Percentiles rank a stretch among this genome's conserved stretches.
phyloP scores from a whole-genome alignment of 257 asterid genomes.

The Orobanche coerulescens region DNA sequence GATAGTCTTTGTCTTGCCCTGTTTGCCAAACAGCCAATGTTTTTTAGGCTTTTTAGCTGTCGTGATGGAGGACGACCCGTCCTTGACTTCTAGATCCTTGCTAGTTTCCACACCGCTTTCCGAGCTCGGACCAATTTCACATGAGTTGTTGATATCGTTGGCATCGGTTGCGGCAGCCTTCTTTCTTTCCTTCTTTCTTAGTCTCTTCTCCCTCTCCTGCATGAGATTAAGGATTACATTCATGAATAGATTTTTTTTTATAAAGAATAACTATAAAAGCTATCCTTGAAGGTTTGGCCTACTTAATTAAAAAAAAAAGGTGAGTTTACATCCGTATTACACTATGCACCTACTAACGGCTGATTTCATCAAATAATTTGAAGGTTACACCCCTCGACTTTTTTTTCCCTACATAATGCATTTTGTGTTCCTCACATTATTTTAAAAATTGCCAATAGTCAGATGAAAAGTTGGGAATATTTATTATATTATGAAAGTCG shows the following conservation, averaged over 20 bases:
- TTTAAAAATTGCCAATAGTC: neutral
- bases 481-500: neutral
- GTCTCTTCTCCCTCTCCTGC: slow-evolving; percentile 86
- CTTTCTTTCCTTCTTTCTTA: slow-evolving; percentile 82
- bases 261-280: neutral
- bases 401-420: no score
- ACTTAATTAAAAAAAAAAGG: neutral
- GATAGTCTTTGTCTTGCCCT: slow-evolving; percentile 48
- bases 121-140: slow-evolving; percentile 36
- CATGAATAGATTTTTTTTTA: neutral
- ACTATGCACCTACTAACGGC: no score
- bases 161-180: slow-evolving; percentile 40
- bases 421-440: no score
- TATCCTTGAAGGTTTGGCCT: neutral
- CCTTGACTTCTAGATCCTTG: slow-evolving; percentile 46
- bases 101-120: slow-evolving; percentile 33
- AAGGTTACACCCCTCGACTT: no score
- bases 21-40: slow-evolving; percentile 37
- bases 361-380: no score
- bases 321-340: neutral
- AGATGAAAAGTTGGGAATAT: neutral
- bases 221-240: slow-evolving; percentile 17
- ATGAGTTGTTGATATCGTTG: slow-evolving; percentile 29
- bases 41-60: slow-evolving; percentile 38
- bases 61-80: slow-evolving; percentile 16